Base-by-base conservation (phyloP, 129 eudicot genomes). In the Mikania micrantha region DNA sequence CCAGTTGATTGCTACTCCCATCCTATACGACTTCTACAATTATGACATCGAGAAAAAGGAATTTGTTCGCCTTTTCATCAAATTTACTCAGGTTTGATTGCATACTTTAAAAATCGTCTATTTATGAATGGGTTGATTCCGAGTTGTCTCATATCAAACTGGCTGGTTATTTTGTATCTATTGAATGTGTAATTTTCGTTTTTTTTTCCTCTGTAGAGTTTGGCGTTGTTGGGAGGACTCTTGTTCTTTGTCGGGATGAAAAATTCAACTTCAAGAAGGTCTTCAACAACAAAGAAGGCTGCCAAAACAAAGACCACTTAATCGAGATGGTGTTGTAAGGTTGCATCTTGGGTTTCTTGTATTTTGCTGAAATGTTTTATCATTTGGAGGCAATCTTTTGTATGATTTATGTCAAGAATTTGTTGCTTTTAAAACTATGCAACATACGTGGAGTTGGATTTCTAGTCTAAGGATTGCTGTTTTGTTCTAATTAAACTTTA, bases 11-110 rank as follows among this genome's bases (percentile, higher is more conserved):
- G 72, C 83, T 13, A 70, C 95, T 15, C 95, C 97, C 31, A 73
- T 90, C 73, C 77, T 90, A 80, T 90, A 84, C 3, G 97, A 90
- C 72, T 90, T 90, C 95, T 90, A 90, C 87, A 90, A 90, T 86
- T 80, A 90, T 34, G 97, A 90, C 59, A 74, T 79, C 16, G 95
- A 90, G 77, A 80, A 75, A 64, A 86, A 86, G 69, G 95, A 90
- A 49, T 86, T 84, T 61, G 69, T 77, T 58, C 85, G 72, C 50
- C 88, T 84, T 34, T 90, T 90, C 61, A 82, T 84, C 77, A 90
- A 84, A 75, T 90, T 90, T 61, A 59, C 94, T 17, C 94, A 86
- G 96, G 96, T 79, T 47, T 56, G 21, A 7, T 27, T 56, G 62
- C 38, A 2, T 12, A 27, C 17, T 54, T 56, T 27, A 4, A 5